Percentiles rank a stretch among this genome's conserved stretches.
Evolutionary conservation across 1,284 basidiomycete genomes (phyloP).

Genomic region (Mixia osmundae): DNA sequence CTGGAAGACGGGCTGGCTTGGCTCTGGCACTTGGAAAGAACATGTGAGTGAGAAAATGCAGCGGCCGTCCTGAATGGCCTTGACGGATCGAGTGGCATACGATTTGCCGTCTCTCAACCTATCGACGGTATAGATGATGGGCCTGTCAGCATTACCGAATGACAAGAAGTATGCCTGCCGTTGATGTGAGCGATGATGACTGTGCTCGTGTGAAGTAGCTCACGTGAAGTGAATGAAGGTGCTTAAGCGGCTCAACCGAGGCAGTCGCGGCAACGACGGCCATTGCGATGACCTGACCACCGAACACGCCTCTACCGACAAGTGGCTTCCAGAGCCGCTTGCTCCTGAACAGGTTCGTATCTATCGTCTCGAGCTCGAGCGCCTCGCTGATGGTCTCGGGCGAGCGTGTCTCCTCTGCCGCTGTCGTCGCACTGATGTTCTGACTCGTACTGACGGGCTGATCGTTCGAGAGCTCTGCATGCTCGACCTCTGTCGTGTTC

Average conservation of each 20-base stretch:
- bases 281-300: conserved; percentile 67
- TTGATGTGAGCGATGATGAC: no score
- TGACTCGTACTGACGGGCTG: no score
- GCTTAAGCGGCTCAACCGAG: conserved; percentile 37
- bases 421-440: no score
- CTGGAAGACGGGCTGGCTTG: conserved; percentile 33
- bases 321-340: conserved; percentile 9
- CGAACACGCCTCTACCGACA: conserved; percentile 45
- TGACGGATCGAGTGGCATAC: conserved; percentile 47
- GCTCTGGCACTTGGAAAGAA: conserved; percentile 63
- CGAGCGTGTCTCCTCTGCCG: no score
- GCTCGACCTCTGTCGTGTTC: no score
- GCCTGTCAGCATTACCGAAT: conserved; percentile 47
- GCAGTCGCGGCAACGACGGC: conserved; percentile 53
- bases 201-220: conserved; percentile 22
- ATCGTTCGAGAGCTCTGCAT: no score
- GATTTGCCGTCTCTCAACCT: conserved; percentile 40
- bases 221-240: conserved; percentile 41
- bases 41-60: conserved; percentile 61
- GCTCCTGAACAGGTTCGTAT: conserved; percentile 10
- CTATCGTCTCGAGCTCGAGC: conserved; percentile 9
- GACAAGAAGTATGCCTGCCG: conserved; percentile 60
- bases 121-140: conserved; percentile 66
- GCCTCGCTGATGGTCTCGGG: no score
- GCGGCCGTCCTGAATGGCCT: conserved; percentile 46